Conservation (phyloP, 2,329 filamentous ascomycete species). For the Ascochyta koolunga region DNA sequence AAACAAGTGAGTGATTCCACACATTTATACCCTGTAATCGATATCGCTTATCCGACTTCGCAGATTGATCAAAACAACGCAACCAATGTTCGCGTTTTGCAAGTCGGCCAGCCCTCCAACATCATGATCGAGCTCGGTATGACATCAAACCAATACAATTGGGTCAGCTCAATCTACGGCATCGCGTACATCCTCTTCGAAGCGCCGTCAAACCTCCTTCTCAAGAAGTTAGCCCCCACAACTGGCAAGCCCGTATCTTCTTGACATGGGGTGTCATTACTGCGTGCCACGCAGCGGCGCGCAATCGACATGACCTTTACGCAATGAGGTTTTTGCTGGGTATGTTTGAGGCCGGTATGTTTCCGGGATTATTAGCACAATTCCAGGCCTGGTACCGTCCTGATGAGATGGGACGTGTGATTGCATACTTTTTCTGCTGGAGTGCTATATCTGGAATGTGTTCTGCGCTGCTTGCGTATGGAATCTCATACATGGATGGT, state of each 20-base stretch:
- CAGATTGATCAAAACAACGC: slow-evolving; percentile 34
- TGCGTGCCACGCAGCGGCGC: slow-evolving; percentile 38
- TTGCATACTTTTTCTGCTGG: slow-evolving; percentile 46
- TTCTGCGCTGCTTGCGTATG: slow-evolving; percentile 34
- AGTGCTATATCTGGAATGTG: slow-evolving; percentile 43
- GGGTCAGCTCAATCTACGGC: slow-evolving; percentile 32
- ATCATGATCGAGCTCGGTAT: slow-evolving; percentile 29
- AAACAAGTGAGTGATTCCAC: slow-evolving; percentile 21
- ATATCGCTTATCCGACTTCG: too few species aligned
- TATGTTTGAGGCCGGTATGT: slow-evolving; percentile 37
- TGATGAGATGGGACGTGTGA: slow-evolving; percentile 46
- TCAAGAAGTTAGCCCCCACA: slow-evolving; percentile 45
- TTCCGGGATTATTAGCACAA: slow-evolving; percentile 39
- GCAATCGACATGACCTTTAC: slow-evolving; percentile 32
- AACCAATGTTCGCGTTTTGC: slow-evolving; percentile 29
- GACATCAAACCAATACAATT: slow-evolving; percentile 32
- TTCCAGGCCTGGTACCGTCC: slow-evolving; percentile 48
- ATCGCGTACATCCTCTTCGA: slow-evolving; percentile 34
- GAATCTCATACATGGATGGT: slow-evolving; percentile 29
- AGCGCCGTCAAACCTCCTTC: slow-evolving; percentile 45
- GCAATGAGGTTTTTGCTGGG: slow-evolving; percentile 32
- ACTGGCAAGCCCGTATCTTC: slow-evolving; percentile 45
- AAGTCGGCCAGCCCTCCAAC: slow-evolving; percentile 28
- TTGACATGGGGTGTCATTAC: slow-evolving; percentile 34
- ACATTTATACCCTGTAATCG: too few species aligned